A percentile compares a stretch with the other conserved stretches of the same genome.
Conservation (phyloP, 208 protist genomes). For the Crithidia mellificae region DNA sequence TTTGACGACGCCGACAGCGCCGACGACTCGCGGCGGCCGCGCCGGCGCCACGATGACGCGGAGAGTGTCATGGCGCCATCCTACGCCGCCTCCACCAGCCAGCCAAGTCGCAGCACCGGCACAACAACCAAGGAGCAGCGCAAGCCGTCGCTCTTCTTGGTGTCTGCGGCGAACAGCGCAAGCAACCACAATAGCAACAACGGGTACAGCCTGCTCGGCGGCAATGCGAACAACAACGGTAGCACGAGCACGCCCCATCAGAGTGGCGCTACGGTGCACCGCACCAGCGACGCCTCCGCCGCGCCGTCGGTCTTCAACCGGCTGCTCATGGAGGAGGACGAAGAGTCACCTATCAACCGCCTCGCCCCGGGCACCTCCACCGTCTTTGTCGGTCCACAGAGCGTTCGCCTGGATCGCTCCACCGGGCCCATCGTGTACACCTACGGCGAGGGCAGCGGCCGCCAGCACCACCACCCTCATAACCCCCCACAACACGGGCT, state of each 20-base stretch:
- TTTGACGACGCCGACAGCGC: not conserved
- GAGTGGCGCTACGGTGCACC: no score
- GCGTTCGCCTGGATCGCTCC: conserved; percentile 7
- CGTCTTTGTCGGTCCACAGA: conserved; percentile 5
- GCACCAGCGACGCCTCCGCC: conserved; percentile 1
- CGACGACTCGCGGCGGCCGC: not conserved
- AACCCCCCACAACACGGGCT: not conserved
- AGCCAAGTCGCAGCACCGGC: not conserved
- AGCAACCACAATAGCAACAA: not conserved
- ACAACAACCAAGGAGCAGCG: not conserved
- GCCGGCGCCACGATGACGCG: not conserved
- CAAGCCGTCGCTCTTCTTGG: conserved; percentile 12
- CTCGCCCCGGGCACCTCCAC: not conserved
- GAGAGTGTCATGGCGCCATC: conserved; percentile 7
- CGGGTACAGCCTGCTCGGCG: not conserved
- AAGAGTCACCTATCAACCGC: conserved; percentile 10
- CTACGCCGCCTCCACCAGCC: not conserved
- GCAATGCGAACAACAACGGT: not conserved
- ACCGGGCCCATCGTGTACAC: not conserved
- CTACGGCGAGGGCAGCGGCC: not conserved
- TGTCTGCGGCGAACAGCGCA: not conserved
- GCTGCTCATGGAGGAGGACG: not conserved
- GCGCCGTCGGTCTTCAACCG: conserved; percentile 5
- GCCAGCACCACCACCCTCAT: not conserved
- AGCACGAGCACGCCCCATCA: no score